Conservation (phyloP, 306 rosid species). For the Cyamopsis tetragonoloba region DNA sequence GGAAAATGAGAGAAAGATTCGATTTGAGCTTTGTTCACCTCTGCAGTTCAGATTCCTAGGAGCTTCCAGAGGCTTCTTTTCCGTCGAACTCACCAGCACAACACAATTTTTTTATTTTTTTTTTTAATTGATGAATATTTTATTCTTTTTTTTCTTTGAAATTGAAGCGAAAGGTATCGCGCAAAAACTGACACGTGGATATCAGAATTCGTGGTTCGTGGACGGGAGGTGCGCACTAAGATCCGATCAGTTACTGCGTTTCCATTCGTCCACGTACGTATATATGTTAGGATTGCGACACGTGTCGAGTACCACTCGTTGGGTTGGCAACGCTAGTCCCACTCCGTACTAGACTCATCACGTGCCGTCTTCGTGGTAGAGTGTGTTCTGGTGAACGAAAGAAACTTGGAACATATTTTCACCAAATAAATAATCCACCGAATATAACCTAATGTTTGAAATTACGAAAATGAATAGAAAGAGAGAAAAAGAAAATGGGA, state of each 20-base stretch:
- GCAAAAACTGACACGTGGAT: conserved; percentile 54
- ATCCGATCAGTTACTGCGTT: conserved; percentile 58
- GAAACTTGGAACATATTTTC: too few species aligned
- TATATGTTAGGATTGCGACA: background rate
- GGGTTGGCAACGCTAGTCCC: background rate
- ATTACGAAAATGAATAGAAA: too few species aligned
- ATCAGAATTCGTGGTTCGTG: conserved; percentile 80
- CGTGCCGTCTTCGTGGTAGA: background rate
- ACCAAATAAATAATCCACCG: too few species aligned
- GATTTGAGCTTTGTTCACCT: conserved; percentile 18
- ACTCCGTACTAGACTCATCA: background rate
- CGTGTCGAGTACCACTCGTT: conserved; percentile 23
- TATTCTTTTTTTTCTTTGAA: background rate
- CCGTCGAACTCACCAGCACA: background rate
- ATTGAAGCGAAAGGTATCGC: conserved; percentile 30
- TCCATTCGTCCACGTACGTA: conserved; percentile 34
- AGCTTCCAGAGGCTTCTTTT: conserved; percentile 39
- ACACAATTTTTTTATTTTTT: background rate
- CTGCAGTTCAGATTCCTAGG: conserved; percentile 20
- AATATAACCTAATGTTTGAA: too few species aligned
- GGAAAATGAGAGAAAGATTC: background rate
- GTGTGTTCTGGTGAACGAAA: too few species aligned
- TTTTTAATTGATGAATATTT: conserved; percentile 2
- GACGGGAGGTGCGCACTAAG: conserved; percentile 47
- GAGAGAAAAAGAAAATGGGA: too few species aligned